These are phyloP conservation scores for Neonectria faginata DNA, from an alignment of 2,329 filamentous ascomycete genomes.

Conservation along the genomic window DNA sequence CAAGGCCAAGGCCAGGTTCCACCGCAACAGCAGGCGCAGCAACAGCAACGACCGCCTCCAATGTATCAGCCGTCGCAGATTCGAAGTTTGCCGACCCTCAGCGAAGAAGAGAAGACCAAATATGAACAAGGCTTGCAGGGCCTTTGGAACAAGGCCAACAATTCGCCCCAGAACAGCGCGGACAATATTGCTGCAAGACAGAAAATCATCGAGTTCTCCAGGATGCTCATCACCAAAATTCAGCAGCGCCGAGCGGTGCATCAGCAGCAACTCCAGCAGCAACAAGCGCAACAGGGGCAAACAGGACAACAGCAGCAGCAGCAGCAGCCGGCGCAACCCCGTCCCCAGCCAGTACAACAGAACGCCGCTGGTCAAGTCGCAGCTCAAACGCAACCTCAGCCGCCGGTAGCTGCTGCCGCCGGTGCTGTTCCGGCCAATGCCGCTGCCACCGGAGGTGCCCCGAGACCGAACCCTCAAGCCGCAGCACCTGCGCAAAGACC, in stretches of 20 bases:
- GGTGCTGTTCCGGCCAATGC: slow-evolving; percentile 27
- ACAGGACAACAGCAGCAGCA: slow-evolving; percentile 41
- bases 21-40: slow-evolving; percentile 34
- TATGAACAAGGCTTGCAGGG: slow-evolving; percentile 68
- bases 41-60: slow-evolving; percentile 47
- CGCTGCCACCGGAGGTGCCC: slow-evolving; percentile 26
- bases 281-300: slow-evolving; percentile 41
- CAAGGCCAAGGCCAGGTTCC: slow-evolving; percentile 42
- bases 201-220: slow-evolving; percentile 71
- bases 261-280: slow-evolving; percentile 49
- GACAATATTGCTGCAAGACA: slow-evolving; percentile 64
- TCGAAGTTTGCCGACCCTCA: slow-evolving; percentile 61
- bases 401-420: slow-evolving; percentile 18
- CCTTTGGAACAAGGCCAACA: slow-evolving; percentile 66
- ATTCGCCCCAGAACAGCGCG: slow-evolving; percentile 58
- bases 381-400: slow-evolving; percentile 41
- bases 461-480: slow-evolving; percentile 40
- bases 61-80: slow-evolving; percentile 67
- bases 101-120: slow-evolving; percentile 66
- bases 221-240: slow-evolving; percentile 66
- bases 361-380: slow-evolving; percentile 34
- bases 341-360: slow-evolving; percentile 39
- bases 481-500: slow-evolving; percentile 43
- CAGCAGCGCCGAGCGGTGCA: slow-evolving; percentile 54
- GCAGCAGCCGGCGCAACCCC: slow-evolving; percentile 40